Conservation (phyloP, 2,329 filamentous ascomycete species). For the Arachnomyces sp. region DNA sequence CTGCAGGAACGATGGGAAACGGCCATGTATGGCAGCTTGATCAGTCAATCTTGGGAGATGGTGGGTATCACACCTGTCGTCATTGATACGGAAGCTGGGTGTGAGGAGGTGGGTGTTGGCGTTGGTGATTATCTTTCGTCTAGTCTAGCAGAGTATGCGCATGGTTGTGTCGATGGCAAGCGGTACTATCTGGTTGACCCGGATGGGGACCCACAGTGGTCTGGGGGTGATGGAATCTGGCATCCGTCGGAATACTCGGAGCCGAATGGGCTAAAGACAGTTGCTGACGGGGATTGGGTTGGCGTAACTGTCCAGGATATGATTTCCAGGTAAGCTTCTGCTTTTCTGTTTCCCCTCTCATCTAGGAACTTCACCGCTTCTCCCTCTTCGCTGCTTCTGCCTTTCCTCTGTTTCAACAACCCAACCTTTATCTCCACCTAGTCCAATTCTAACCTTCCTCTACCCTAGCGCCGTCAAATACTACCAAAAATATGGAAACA, state of each 20-base stretch:
- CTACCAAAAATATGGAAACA: not conserved
- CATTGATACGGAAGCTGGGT: not conserved
- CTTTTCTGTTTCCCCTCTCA: too few relatives aligned
- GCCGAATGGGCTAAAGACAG: not conserved
- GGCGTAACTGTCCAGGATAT: not conserved
- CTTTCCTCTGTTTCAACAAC: too few relatives aligned
- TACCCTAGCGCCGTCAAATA: not conserved
- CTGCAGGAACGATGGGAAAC: not conserved
- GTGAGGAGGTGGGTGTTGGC: not conserved
- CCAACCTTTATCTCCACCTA: too few relatives aligned
- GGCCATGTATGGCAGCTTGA: not conserved
- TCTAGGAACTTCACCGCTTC: too few relatives aligned
- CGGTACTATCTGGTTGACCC: conserved; percentile 1
- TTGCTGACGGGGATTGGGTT: not conserved
- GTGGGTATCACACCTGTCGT: conserved; percentile 1
- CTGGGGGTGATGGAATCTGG: not conserved
- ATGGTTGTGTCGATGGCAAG: not conserved
- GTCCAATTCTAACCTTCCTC: too few relatives aligned
- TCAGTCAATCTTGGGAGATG: not conserved
- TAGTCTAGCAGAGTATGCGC: not conserved
- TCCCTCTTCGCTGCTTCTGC: too few relatives aligned
- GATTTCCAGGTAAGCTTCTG: not conserved
- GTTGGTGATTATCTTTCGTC: not conserved
- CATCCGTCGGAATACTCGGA: not conserved
- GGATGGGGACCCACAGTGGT: not conserved